Conservation (phyloP, 345 rosid genomes). For the Bretschneidera sinensis region DNA sequence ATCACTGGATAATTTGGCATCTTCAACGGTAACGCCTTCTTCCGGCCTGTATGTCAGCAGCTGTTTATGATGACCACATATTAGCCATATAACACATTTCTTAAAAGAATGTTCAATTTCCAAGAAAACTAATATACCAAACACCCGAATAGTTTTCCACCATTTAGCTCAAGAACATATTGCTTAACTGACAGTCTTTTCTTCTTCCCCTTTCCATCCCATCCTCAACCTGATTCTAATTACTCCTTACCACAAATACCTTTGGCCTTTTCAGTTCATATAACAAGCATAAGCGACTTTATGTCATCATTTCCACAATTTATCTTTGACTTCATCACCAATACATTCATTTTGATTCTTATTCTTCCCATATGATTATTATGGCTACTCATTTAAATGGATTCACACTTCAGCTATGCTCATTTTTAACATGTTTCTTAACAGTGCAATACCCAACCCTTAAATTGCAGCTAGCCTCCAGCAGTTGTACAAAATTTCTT, state of each 20-base stretch:
- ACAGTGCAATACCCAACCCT: no score
- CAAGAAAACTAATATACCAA: neutral
- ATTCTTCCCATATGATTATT: neutral
- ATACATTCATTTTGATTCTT: neutral
- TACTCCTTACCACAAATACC: neutral
- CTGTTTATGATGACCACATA: conserved; percentile 30
- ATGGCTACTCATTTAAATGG: neutral
- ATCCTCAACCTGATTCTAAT: neutral
- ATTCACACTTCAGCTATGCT: no score
- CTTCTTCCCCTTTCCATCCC: no score
- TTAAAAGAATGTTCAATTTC: neutral
- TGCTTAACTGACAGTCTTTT: neutral
- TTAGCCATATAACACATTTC: conserved; percentile 17
- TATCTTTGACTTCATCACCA: neutral
- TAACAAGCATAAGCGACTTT: neutral
- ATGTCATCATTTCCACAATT: neutral
- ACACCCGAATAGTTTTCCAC: no score
- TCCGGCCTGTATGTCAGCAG: conserved; percentile 84
- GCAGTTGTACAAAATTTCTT: no score
- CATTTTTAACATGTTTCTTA: neutral
- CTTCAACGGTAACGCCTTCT: conserved; percentile 49
- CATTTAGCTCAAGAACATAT: neutral
- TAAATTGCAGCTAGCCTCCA: no score
- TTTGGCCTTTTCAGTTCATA: no score
- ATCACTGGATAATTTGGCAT: conserved; percentile 37